These are phyloP conservation scores for Silene coronaria DNA, from an alignment of 179 eudicot genomes.

Conservation along the genomic window DNA sequence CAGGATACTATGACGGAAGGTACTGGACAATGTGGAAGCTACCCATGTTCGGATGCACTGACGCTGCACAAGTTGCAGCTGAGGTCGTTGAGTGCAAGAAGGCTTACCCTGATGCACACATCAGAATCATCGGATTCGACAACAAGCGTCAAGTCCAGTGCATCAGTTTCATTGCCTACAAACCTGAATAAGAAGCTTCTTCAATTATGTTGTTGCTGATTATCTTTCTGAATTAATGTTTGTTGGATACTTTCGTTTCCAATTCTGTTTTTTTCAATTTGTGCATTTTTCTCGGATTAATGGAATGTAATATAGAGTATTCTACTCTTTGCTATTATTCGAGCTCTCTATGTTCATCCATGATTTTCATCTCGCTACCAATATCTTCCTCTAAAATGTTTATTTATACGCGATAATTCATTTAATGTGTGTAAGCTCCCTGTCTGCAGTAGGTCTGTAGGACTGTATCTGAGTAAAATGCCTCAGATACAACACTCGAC, in stretches of 20 bases:
- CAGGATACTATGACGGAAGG: neutral
- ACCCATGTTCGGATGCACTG: conserved; percentile 37
- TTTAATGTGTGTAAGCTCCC: too few species aligned
- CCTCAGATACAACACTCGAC: too few species aligned
- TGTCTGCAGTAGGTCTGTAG: too few species aligned
- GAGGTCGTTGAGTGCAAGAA: neutral
- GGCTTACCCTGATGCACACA: neutral
- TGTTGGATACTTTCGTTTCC: conserved; percentile 2
- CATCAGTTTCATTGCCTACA: neutral
- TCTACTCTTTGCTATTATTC: neutral
- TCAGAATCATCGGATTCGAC: neutral
- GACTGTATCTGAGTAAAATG: too few species aligned
- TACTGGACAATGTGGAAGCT: neutral
- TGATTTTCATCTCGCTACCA: too few species aligned
- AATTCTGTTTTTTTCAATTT: neutral
- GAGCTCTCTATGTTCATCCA: too few species aligned
- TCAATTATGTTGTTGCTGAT: neutral
- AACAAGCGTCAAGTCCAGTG: neutral
- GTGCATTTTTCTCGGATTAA: conserved; percentile 9
- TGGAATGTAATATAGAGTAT: conserved; percentile 15
- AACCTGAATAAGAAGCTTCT: conserved; percentile 13
- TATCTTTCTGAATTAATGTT: neutral
- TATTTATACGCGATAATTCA: too few species aligned
- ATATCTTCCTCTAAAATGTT: too few species aligned
- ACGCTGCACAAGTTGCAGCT: conserved; percentile 49